Evolutionary conservation across 768 basidiomycete species (phyloP).

Genomic region (Agrocybe chaxingu): DNA sequence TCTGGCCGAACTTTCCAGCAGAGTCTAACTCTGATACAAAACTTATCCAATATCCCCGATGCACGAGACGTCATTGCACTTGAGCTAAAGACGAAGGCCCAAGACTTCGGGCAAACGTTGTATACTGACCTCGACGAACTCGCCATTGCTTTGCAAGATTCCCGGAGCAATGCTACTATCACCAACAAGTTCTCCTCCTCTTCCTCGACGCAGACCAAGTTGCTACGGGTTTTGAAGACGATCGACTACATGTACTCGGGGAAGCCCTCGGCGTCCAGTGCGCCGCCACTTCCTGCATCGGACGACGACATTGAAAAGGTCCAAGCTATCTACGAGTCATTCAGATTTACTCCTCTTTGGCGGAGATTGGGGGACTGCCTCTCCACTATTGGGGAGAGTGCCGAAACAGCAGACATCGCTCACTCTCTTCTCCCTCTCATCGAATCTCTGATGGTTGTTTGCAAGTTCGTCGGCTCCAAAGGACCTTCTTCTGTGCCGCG

Average conservation of each 20-base stretch:
- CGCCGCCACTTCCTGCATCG: slow-evolving; percentile 20
- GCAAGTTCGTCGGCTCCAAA: slow-evolving; percentile 86
- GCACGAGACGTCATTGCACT: slow-evolving; percentile 86
- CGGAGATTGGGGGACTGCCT: slow-evolving; percentile 86
- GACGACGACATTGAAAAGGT: slow-evolving; percentile 75
- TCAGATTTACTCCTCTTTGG: slow-evolving; percentile 91
- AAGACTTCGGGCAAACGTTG: slow-evolving; percentile 80
- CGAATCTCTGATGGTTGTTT: slow-evolving; percentile 97
- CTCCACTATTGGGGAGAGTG: slow-evolving; percentile 72
- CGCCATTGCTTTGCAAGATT: slow-evolving; percentile 53
- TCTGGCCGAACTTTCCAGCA: slow-evolving; percentile 95
- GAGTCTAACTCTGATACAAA: slow-evolving; percentile 87
- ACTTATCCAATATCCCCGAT: slow-evolving; percentile 85
- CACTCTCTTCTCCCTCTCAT: slow-evolving; percentile 93
- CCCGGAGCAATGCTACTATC: slow-evolving; percentile 52
- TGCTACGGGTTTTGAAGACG: slow-evolving; percentile 92
- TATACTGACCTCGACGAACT: slow-evolving; percentile 78
- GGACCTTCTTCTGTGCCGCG: slow-evolving; percentile 44
- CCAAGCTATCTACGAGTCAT: slow-evolving; percentile 84
- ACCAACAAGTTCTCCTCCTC: slow-evolving; percentile 91
- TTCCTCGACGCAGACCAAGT: slow-evolving; percentile 94
- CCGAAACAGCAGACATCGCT: slow-evolving; percentile 83
- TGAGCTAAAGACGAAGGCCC: slow-evolving; percentile 82
- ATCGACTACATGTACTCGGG: slow-evolving; percentile 95
- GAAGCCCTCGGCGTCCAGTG: slow-evolving; percentile 31